These are phyloP conservation scores for Mallotus nudiflorus DNA, from an alignment of 345 rosid species.

Conservation along the genomic window DNA sequence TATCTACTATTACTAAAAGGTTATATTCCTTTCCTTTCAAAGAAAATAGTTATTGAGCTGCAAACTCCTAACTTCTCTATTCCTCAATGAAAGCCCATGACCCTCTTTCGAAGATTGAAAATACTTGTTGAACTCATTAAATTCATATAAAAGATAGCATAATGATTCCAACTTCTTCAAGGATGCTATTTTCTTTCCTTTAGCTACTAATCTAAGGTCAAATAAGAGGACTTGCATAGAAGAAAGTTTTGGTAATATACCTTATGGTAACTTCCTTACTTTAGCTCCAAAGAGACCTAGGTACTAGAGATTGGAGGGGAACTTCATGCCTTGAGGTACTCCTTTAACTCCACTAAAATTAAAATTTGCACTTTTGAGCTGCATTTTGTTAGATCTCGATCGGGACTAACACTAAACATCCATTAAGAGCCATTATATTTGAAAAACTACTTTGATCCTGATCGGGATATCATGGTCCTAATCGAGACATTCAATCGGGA, in stretches of 20 bases:
- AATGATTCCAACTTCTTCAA: constrained; percentile 8
- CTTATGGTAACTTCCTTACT: neutral
- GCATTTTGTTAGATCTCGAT: too few species aligned
- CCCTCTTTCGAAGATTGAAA: neutral
- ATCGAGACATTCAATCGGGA: too few species aligned
- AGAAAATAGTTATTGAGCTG: fast-evolving
- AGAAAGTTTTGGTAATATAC: constrained; percentile 14
- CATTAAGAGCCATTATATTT: too few species aligned
- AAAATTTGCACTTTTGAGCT: too few species aligned
- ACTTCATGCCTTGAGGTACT: constrained; percentile 25
- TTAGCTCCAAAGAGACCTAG: neutral
- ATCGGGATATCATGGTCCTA: too few species aligned
- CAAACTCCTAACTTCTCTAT: neutral
- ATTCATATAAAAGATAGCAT: neutral
- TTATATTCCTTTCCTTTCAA: neutral
- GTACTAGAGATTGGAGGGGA: constrained; percentile 21
- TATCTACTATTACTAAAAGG: neutral
- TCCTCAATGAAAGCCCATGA: neutral
- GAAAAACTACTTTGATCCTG: too few species aligned
- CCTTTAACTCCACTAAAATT: neutral
- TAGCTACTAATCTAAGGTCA: neutral
- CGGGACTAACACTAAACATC: too few species aligned
- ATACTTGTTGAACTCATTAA: neutral
- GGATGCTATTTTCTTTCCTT: constrained; percentile 3
- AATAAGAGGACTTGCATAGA: neutral